Conservation (phyloP, 176 grass and related monocot species). For the Phoenix roebelenii region DNA sequence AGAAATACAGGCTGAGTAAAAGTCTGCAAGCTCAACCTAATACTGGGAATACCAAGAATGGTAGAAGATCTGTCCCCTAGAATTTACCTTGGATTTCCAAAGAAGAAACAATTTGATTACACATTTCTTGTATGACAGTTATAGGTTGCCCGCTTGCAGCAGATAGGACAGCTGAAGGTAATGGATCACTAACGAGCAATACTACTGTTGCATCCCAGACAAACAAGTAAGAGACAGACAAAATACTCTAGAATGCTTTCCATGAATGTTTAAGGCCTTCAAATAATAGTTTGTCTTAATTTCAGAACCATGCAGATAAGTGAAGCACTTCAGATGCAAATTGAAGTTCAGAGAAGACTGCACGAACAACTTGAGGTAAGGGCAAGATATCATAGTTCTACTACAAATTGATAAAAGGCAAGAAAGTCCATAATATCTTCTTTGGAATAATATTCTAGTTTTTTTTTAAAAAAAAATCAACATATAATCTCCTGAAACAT, state of each 20-base stretch:
- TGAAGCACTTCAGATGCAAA: conserved; percentile 86
- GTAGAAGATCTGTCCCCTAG: conserved; percentile 19
- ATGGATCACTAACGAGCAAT: conserved; percentile 27
- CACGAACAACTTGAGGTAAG: conserved; percentile 87
- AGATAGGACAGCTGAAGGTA: conserved; percentile 45
- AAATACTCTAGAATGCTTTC: too few relatives aligned
- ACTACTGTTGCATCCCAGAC: conserved; percentile 29
- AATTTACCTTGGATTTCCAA: conserved; percentile 6
- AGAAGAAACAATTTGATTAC: background rate
- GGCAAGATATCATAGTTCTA: background rate
- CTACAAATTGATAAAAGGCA: too few relatives aligned
- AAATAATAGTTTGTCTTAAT: background rate
- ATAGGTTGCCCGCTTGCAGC: conserved; percentile 22
- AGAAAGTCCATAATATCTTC: too few relatives aligned
- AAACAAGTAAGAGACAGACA: conserved; percentile 44
- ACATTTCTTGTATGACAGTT: conserved; percentile 19
- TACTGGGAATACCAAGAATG: conserved; percentile 34
- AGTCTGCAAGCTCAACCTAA: conserved; percentile 58
- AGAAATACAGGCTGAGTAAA: conserved; percentile 94
- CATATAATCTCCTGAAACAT: too few relatives aligned
- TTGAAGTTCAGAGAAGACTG: conserved; percentile 94
- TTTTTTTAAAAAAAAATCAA: too few relatives aligned
- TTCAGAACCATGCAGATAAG: conserved; percentile 62
- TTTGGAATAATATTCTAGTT: too few relatives aligned
- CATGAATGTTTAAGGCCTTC: too few relatives aligned